Conservation (phyloP, 768 basidiomycete species). For the Lentinula boryana region DNA sequence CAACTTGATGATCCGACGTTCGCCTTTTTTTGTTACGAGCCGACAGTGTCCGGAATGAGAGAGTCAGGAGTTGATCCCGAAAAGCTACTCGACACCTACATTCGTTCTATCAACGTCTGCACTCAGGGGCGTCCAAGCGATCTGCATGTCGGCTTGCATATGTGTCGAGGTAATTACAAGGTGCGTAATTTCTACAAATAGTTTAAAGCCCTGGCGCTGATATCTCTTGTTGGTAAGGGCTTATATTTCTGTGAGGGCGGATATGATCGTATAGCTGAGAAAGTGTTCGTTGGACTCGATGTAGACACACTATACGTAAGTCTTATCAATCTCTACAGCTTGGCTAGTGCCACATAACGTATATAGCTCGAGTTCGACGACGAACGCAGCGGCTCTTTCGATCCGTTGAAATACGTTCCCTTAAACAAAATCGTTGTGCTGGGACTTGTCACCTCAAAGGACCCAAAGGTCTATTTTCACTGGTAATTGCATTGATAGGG, state of each 20-base stretch:
- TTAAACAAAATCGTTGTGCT: slow-evolving; percentile 40
- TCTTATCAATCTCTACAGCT: neutral
- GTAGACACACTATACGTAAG: slow-evolving; percentile 50
- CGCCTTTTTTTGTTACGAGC: slow-evolving; percentile 64
- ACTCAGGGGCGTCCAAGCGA: slow-evolving; percentile 48
- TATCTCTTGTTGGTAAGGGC: slow-evolving; percentile 16
- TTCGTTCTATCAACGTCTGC: slow-evolving; percentile 56
- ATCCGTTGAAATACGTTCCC: slow-evolving; percentile 49
- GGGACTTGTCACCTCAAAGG: slow-evolving; percentile 46
- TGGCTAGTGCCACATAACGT: slow-evolving; percentile 6
- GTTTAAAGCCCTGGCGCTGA: neutral
- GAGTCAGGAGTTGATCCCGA: slow-evolving; percentile 55
- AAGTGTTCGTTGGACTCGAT: slow-evolving; percentile 53
- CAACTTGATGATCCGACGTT: slow-evolving; percentile 51
- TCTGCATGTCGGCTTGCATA: slow-evolving; percentile 50
- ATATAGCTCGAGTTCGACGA: slow-evolving; percentile 59
- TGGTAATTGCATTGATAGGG: neutral
- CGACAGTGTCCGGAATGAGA: slow-evolving; percentile 48
- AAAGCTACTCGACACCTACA: slow-evolving; percentile 62
- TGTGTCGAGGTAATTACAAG: slow-evolving; percentile 53
- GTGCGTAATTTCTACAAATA: slow-evolving; percentile 25
- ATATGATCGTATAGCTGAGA: slow-evolving; percentile 47
- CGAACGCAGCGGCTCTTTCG: slow-evolving; percentile 55
- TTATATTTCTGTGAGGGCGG: slow-evolving; percentile 56
- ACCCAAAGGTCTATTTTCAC: slow-evolving; percentile 27